A percentile compares a stretch with the other conserved stretches of the same genome.
Conservation (phyloP, 225 moss, liverwort and hornwort species). For the Anthoceros angustus region DNA sequence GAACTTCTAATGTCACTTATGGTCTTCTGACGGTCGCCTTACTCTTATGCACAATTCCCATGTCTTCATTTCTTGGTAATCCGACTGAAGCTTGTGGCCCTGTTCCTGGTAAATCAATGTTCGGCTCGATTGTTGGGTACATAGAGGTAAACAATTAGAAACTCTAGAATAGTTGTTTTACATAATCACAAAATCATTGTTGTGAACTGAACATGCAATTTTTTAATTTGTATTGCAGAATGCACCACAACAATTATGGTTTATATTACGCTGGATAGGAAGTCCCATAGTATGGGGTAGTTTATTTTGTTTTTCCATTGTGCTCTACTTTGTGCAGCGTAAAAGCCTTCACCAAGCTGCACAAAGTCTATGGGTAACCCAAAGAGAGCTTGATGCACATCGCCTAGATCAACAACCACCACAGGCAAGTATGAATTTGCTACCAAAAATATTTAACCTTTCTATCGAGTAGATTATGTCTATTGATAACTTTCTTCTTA, state of each 20-base stretch:
- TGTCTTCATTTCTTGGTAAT: neutral
- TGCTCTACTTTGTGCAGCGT: neutral
- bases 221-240: neutral
- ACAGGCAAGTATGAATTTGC: no score
- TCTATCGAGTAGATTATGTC: no score
- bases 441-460: no score
- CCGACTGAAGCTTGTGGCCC: neutral
- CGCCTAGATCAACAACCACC: neutral
- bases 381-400: neutral
- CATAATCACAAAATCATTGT: neutral
- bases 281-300: neutral
- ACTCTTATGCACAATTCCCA: neutral
- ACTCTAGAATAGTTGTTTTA: no score
- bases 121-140: neutral
- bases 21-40: neutral
- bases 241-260: neutral
- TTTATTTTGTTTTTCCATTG: neutral
- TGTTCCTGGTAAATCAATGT: neutral
- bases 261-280: neutral
- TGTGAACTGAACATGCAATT: neutral
- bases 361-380: neutral
- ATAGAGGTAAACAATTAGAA: neutral
- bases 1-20: neutral
- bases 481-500: no score
- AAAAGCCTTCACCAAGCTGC: neutral